Conservation (phyloP, 1,284 basidiomycete species). For the Vanrija sp. region DNA sequence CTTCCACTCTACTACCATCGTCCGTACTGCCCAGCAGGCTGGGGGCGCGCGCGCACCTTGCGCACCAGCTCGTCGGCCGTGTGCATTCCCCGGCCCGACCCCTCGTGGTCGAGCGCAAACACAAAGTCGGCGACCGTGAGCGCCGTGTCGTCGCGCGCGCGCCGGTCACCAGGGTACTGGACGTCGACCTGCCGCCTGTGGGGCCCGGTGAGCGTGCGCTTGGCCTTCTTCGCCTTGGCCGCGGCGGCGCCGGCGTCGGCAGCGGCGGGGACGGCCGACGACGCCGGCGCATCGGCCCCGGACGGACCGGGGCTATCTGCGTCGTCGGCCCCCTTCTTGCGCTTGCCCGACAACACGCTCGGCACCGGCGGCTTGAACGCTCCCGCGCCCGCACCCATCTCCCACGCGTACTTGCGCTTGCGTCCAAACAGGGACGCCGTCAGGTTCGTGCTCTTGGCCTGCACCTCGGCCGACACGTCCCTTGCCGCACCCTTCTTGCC, state of each 20-base stretch:
- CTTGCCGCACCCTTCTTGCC: slow-evolving; percentile 11
- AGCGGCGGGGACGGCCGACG: neutral
- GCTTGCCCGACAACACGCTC: slow-evolving; percentile 14
- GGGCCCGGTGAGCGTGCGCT: slow-evolving; percentile 8
- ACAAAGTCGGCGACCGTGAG: slow-evolving; percentile 38
- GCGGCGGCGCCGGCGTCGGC: slow-evolving; percentile 6
- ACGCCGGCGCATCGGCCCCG: neutral
- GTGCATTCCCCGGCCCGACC: slow-evolving; percentile 28
- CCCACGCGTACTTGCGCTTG: slow-evolving; percentile 40
- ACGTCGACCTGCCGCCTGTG: slow-evolving; percentile 14
- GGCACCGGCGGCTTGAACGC: slow-evolving; percentile 13
- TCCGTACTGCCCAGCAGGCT: slow-evolving; percentile 31
- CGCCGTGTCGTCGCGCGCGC: slow-evolving; percentile 32
- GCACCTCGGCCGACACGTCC: slow-evolving; percentile 36
- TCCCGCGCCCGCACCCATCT: slow-evolving; percentile 20
- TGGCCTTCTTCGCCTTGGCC: slow-evolving; percentile 18
- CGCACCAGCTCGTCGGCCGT: slow-evolving; percentile 28
- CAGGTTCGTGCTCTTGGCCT: slow-evolving; percentile 39
- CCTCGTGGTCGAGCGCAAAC: slow-evolving; percentile 42
- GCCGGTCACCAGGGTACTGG: slow-evolving; percentile 12
- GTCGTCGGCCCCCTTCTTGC: slow-evolving; percentile 18
- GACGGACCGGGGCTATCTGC: slow-evolving; percentile 2
- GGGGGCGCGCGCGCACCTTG: slow-evolving; percentile 17
- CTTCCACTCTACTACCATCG: slow-evolving; percentile 8
- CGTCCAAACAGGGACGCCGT: slow-evolving; percentile 25